These are phyloP conservation scores for Diaporthe sp. DNA, from an alignment of 2,329 filamentous ascomycete genomes.

Conservation along the genomic window DNA sequence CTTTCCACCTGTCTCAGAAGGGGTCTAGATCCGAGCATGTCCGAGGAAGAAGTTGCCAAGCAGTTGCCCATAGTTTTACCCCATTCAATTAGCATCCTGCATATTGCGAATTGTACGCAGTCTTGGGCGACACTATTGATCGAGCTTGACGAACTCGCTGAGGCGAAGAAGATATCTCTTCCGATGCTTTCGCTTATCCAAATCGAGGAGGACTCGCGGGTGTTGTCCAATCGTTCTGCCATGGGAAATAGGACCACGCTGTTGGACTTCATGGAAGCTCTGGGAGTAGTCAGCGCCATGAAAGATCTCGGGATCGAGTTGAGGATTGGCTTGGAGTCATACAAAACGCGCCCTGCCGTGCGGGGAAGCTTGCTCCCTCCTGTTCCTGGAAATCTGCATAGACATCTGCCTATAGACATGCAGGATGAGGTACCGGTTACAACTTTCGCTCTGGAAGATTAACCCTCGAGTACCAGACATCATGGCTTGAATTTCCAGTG, in stretches of 20 bases:
- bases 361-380: too few relatives aligned
- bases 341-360: too few relatives aligned
- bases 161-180: not conserved
- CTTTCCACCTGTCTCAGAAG: too few relatives aligned
- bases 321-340: not conserved
- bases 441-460: too few relatives aligned
- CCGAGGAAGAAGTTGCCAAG: not conserved
- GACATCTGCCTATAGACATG: too few relatives aligned
- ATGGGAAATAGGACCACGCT: too few relatives aligned
- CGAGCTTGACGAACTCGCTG: not conserved
- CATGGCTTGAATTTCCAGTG: too few relatives aligned
- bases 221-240: too few relatives aligned
- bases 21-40: not conserved
- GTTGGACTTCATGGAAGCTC: not conserved
- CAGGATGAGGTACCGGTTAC: too few relatives aligned
- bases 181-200: not conserved
- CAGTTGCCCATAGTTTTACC: not conserved
- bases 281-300: not conserved
- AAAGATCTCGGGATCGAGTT: not conserved
- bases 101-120: too few relatives aligned
- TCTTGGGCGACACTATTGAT: not conserved
- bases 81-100: not conserved
- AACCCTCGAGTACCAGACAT: too few relatives aligned
- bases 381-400: not conserved
- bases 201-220: not conserved